Conservation (phyloP, 441 rosid genomes). For the Omphalea diandra region DNA sequence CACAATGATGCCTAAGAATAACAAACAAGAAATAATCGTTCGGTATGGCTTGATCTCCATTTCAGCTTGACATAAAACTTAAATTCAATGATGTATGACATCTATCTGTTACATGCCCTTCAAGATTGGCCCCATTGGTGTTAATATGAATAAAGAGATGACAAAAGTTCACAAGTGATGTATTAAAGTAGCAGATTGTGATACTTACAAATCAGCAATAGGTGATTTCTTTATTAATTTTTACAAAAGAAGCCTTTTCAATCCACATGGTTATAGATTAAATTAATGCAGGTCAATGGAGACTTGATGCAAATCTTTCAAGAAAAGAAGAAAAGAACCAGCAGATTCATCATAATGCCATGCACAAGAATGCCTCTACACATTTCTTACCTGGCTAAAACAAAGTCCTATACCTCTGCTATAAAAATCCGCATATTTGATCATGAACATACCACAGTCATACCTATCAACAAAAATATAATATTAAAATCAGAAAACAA, state of each 20-base stretch:
- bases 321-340: neutral
- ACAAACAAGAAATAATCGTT: neutral
- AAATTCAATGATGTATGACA: neutral
- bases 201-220: neutral
- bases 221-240: neutral
- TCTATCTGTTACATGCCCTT: neutral
- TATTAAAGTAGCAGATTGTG: neutral
- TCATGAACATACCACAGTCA: conserved; percentile 95
- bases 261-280: neutral
- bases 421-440: conserved; percentile 82
- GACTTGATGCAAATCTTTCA: neutral
- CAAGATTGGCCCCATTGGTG: too few species aligned
- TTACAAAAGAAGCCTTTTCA: neutral
- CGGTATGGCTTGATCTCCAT: neutral
- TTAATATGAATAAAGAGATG: neutral
- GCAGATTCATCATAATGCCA: neutral
- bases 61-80: neutral
- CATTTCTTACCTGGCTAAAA: conserved; percentile 68
- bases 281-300: neutral
- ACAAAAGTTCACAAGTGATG: neutral
- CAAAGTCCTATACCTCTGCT: conserved; percentile 73
- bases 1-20: neutral
- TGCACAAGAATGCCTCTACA: neutral
- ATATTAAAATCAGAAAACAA: neutral
- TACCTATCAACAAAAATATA: conserved; percentile 46